Percentiles rank a stretch among this genome's conserved stretches.
Evolutionary conservation across 352 stramenopile genomes (phyloP).

Genomic region (Aphanomyces astaci): DNA sequence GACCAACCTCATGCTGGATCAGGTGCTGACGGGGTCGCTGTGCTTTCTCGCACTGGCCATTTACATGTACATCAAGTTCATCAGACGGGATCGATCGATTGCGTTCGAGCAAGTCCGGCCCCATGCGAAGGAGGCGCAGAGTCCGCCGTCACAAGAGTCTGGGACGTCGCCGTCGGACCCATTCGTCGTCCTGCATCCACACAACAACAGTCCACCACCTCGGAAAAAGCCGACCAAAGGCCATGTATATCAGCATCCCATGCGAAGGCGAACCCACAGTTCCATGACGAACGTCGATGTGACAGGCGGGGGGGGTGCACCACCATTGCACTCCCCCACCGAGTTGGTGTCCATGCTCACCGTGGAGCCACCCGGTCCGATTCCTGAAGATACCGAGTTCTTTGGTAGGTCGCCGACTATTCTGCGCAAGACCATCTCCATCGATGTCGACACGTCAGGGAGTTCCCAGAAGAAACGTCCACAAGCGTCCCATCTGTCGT

Average conservation of each 20-base stretch:
- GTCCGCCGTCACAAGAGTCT: conserved; percentile 1
- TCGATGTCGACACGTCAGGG: not conserved
- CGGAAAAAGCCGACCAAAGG: conserved; percentile 1
- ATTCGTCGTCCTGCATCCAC: not conserved
- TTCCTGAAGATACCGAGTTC: not conserved
- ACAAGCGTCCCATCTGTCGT: not conserved
- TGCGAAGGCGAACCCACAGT: conserved; percentile 65
- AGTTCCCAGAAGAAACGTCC: not conserved
- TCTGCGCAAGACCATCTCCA: not conserved
- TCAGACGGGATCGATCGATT: conserved; percentile 58
- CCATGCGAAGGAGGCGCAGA: conserved; percentile 11
- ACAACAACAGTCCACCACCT: not conserved
- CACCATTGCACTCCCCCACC: not conserved
- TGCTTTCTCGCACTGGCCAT: conserved; percentile 82
- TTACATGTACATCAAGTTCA: conserved; percentile 85
- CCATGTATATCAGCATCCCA: conserved; percentile 49
- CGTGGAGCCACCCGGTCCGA: not conserved
- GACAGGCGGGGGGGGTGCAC: not conserved
- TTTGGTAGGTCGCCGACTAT: not conserved
- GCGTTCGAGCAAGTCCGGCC: conserved; percentile 34
- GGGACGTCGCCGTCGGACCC: not conserved
- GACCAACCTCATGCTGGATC: conserved; percentile 42
- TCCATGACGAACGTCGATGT: conserved; percentile 32
- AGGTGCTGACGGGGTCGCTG: conserved; percentile 77
- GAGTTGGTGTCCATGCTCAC: not conserved